Conservation (phyloP, 371 early-diverging fungal genomes). For the Mycotypha africana region DNA sequence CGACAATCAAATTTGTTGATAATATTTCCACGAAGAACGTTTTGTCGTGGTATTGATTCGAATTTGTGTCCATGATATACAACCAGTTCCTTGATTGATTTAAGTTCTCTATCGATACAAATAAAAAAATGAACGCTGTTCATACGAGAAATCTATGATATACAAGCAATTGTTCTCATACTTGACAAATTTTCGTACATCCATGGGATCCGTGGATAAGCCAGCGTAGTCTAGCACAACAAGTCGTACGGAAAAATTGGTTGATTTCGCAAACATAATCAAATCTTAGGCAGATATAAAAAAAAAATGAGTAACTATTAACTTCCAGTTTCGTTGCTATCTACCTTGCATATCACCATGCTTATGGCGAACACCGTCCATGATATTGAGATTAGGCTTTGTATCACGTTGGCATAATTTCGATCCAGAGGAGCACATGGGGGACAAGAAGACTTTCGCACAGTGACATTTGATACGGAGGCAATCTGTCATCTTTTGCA, state of each 20-base stretch:
- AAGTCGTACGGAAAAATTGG: slow-evolving; percentile 8
- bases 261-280: slow-evolving; percentile 5
- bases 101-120: too few species aligned
- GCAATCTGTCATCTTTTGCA: too few species aligned
- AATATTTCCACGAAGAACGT: too few species aligned
- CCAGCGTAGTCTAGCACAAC: slow-evolving; percentile 6
- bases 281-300: slow-evolving; percentile 6
- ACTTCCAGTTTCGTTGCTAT: slow-evolving; percentile 5
- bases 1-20: too few species aligned
- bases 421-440: too few species aligned
- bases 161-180: slow-evolving; percentile 6
- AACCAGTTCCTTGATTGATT: too few species aligned
- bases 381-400: slow-evolving; percentile 2
- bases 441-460: too few species aligned
- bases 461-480: too few species aligned
- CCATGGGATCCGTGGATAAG: too few species aligned
- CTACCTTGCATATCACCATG: slow-evolving; percentile 6
- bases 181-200: slow-evolving; percentile 2
- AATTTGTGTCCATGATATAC: too few species aligned
- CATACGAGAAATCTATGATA: slow-evolving; percentile 6
- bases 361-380: slow-evolving; percentile 4
- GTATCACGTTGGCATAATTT: too few species aligned
- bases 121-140: slow-evolving; percentile 3
- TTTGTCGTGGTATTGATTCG: too few species aligned
- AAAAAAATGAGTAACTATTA: slow-evolving; percentile 5